Evolutionary conservation across 306 rosid genomes (phyloP).

Genomic region (Prunus dulcis): DNA sequence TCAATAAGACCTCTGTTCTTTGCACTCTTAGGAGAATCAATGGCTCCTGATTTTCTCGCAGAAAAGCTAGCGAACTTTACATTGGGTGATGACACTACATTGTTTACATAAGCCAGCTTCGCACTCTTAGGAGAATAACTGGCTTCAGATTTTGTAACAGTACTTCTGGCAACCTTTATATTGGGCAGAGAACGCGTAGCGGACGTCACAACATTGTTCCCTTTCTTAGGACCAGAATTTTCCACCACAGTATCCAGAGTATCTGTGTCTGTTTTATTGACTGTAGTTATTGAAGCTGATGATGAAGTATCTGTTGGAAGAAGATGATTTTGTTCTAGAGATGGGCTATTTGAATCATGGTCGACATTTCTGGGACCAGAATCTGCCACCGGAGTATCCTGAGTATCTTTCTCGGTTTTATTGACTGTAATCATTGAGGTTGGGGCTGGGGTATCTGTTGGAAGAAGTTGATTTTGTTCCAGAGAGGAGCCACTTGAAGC

Average conservation of each 20-base stretch:
- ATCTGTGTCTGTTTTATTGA: constrained; percentile 24
- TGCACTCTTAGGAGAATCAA: constrained; percentile 36
- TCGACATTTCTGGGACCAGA: constrained; percentile 7
- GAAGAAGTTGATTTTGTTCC: constrained; percentile 32
- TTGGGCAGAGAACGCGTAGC: constrained; percentile 9
- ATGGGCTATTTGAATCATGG: constrained; percentile 1
- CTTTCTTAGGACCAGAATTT: constrained; percentile 31
- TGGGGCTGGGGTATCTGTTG: constrained; percentile 28
- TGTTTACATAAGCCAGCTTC: constrained; percentile 16
- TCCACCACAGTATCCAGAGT: constrained; percentile 18
- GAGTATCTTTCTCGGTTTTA: constrained; percentile 4
- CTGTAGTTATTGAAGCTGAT: constrained; percentile 28
- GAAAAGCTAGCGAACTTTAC: constrained; percentile 12
- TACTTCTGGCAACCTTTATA: constrained; percentile 21
- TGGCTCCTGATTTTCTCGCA: constrained; percentile 19
- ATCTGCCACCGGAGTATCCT: constrained; percentile 13
- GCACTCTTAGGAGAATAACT: constrained; percentile 19
- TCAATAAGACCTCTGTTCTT: constrained; percentile 69
- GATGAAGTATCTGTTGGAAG: constrained; percentile 29
- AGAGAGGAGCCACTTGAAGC: constrained; percentile 32
- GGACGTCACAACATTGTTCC: constrained; percentile 21
- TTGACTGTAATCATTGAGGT: neutral
- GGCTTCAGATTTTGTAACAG: constrained; percentile 12
- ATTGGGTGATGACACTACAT: constrained; percentile 14
- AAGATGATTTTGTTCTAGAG: constrained; percentile 34